A percentile compares a stretch with the other conserved stretches of the same genome.
Evolutionary conservation across 345 rosid genomes (phyloP).

Genomic region (Toxicodendron radicans): DNA sequence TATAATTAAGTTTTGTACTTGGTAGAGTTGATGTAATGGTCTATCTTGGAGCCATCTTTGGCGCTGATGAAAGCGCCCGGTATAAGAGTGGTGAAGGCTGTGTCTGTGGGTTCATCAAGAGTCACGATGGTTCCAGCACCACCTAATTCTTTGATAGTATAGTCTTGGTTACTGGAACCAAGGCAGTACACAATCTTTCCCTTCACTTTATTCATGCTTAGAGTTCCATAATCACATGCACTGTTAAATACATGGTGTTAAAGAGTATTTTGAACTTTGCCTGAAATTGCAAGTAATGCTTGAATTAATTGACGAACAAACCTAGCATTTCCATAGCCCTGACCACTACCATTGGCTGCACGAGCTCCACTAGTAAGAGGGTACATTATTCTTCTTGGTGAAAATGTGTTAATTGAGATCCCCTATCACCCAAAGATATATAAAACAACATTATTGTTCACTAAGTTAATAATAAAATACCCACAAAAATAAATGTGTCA

Average conservation of each 20-base stretch:
- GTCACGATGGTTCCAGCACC: slow-evolving; percentile 62
- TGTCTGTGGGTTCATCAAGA: slow-evolving; percentile 25
- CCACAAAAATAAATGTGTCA: background rate
- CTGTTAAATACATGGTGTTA: slow-evolving; percentile 27
- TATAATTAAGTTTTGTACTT: slow-evolving; percentile 31
- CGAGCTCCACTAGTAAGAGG: slow-evolving; percentile 64
- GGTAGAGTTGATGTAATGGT: slow-evolving; percentile 66
- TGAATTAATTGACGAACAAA: slow-evolving; percentile 8
- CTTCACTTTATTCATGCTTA: slow-evolving; percentile 50
- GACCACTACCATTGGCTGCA: slow-evolving; percentile 41
- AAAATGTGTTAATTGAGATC: slow-evolving; percentile 58
- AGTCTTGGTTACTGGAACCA: slow-evolving; percentile 46
- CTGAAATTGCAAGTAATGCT: slow-evolving; percentile 11
- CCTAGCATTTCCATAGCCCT: slow-evolving; percentile 51
- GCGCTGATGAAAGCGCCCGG: slow-evolving; percentile 39
- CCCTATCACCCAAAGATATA: slow-evolving; percentile 44
- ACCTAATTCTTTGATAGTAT: slow-evolving; percentile 34
- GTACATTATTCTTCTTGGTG: slow-evolving; percentile 48
- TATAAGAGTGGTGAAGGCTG: slow-evolving; percentile 37
- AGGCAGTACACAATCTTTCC: slow-evolving; percentile 72
- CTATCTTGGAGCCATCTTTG: slow-evolving; percentile 49
- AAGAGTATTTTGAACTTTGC: no score
- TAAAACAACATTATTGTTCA: no score
- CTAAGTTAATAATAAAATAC: background rate
- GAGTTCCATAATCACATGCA: slow-evolving; percentile 58